phyloP scores from a whole-genome alignment of 345 rosid species.

The Eucalyptus sp. region DNA sequence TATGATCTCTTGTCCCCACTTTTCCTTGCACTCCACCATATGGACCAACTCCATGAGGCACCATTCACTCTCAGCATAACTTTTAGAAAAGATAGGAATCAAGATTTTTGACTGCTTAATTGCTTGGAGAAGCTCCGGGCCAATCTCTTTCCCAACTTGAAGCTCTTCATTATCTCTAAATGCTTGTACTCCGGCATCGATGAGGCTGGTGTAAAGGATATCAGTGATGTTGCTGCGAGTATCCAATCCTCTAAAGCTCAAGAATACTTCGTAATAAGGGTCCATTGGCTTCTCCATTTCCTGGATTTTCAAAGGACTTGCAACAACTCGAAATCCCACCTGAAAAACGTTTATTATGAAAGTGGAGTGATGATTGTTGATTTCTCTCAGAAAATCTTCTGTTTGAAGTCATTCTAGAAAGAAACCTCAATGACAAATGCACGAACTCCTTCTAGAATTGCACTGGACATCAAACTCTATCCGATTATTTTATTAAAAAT shows the following conservation, averaged over 20 bases:
- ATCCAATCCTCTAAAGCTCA: too few species aligned
- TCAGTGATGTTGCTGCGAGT: too few species aligned
- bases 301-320: accelerated
- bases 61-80: accelerated
- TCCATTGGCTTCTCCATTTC: too few species aligned
- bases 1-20: not conserved
- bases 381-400: accelerated
- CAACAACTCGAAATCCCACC: too few species aligned
- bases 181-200: accelerated
- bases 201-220: accelerated
- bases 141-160: too few species aligned
- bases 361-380: too few species aligned
- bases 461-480: accelerated
- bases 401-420: not conserved
- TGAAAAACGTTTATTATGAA: too few species aligned
- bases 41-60: not conserved
- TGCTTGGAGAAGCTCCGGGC: accelerated
- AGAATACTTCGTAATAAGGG: too few species aligned
- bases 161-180: too few species aligned
- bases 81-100: not conserved
- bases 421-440: not conserved
- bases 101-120: too few species aligned
- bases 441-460: not conserved
- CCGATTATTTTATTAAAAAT: not conserved
- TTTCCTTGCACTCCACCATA: not conserved